A percentile compares a stretch with the other conserved stretches of the same genome.
These are phyloP conservation scores for Ceriops tagal DNA, from an alignment of 345 rosid species.

Conservation along the genomic window DNA sequence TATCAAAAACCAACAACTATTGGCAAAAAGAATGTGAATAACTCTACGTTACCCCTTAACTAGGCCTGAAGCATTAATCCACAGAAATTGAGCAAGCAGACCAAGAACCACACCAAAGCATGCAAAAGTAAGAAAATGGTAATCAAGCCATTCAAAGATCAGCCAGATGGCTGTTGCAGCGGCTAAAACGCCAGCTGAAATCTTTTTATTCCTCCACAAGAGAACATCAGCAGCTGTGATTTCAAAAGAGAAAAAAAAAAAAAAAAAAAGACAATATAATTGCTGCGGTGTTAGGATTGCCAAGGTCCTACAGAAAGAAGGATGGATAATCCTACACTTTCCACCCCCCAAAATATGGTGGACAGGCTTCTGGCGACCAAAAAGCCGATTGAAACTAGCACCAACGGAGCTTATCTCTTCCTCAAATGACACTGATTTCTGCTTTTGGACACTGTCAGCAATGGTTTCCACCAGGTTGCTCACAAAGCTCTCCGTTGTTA, in stretches of 20 bases:
- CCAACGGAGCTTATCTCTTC: conserved; percentile 46
- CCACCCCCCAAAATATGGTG: conserved; percentile 88
- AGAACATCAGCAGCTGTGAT: conserved; percentile 92
- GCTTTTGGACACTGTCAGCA: conserved; percentile 54
- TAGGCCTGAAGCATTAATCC: conserved; percentile 73
- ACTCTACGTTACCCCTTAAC: conserved; percentile 47
- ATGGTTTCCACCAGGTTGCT: conserved; percentile 60
- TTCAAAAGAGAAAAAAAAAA: not conserved
- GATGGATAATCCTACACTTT: conserved; percentile 46
- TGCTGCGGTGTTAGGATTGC: not conserved
- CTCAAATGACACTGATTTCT: conserved; percentile 57
- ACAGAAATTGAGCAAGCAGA: conserved; percentile 79
- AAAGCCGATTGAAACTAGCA: conserved; percentile 61
- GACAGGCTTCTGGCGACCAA: conserved; percentile 77
- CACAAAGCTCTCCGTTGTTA: conserved; percentile 48
- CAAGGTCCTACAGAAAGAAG: not conserved
- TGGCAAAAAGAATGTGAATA: conserved; percentile 4
- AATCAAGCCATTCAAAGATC: conserved; percentile 90
- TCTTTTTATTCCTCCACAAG: conserved; percentile 96
- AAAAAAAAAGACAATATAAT: not conserved
- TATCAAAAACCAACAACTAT: not conserved
- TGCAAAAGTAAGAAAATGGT: conserved; percentile 69
- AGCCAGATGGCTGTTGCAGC: conserved; percentile 82
- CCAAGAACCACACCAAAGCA: conserved; percentile 65
- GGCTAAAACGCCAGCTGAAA: conserved; percentile 61